Base-by-base conservation (phyloP, 805 yeast species). In the Clavispora fructus region DNA sequence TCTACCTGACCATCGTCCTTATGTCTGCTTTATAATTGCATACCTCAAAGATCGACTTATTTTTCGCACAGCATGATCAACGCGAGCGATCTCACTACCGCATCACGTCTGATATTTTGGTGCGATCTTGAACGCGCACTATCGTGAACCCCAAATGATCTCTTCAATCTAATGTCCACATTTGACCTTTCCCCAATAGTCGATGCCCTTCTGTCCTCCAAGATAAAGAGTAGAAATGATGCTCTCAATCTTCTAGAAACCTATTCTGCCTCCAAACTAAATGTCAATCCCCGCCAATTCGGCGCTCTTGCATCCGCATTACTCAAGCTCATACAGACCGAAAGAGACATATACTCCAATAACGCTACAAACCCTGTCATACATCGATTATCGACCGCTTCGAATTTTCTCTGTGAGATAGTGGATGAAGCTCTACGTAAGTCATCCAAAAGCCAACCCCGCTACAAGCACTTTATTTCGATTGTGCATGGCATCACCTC, bases 291-390 rank as follows among this genome's bases (percentile, higher is more conserved):
- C 17, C 57, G 55, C 40, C 64, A 58, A 35, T 58, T 64, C 50
- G 52, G 53, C 29, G 41, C 53, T 4, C 47, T 70, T 29, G 42
- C 54, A 7, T 47, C 48, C n/a, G 62, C 66, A 6, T 48, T 66
- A 3, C 53, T 67, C n/a, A 52, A 51, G 12, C 48, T 61, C 58
- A 42, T 59, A 52, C 70, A 64, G 28, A 53, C 53, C 13, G 84
- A 80, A 47, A 57, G 64, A n/a, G 52, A 58, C 1, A 35, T 60
- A 4, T 67, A 57, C 47, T 63, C 41, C 16, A 59, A 58, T 45
- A 61, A 47, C 40, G 52, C 54, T 7, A 44, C 72, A 0, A 42
- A 52, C 9, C 50, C 67, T 5, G 62, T 62, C 3, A 64, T 62
- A 23, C 46, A 49, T 9, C 55, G 75, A 43, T 54, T 68, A 7